Evolutionary conservation across 495 filamentous ascomycete genomes (phyloP), one percentile per base, ranked within the genome.

Genomic region (Parathielavia hyrcaniae): DNA sequence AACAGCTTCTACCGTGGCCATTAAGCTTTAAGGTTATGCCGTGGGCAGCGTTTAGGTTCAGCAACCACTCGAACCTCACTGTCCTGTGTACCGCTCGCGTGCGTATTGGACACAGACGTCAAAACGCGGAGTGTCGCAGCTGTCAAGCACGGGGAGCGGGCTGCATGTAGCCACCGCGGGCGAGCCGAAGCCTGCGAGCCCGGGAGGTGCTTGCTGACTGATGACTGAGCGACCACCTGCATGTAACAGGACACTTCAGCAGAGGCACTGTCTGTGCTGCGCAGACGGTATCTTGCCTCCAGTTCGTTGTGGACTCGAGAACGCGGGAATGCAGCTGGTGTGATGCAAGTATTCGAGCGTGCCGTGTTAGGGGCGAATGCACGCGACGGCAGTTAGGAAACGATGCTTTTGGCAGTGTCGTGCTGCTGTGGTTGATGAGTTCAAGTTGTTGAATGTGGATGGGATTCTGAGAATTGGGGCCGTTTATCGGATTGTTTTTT

Each of bases 71-170:
- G 13, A 35, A 32, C 16, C n/a, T n/a, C n/a, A n/a, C n/a, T n/a
- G n/a, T n/a, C n/a, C n/a, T n/a, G n/a, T n/a, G n/a, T 5, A 9
- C 9, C 34, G 12, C 16, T 16, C 34, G 23, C 46, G 32, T 38
- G 44, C 16, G 39, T 50, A 16, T n/a, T n/a, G n/a, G n/a, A n/a
- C 32, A 32, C 43, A 36, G 55, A 58, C 50, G 53, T 47, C 55
- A 34, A 61, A 58, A 61, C 60, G 20, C 23, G 41, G 50, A 44
- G 14, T 58, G 60, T 61, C 60, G 60, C 60, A 61, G 48, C 19
- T 20, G 35, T 34, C 59, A 54, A 13, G 39, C 38, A 55, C 32
- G 40, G 53, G 53, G 12, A 26, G 32, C n/a, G 44, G n/a, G 54
- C 32, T 47, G 53, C 43, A 47, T 55, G 43, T 32, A 19, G 39